Evolutionary conservation across 1,284 basidiomycete genomes (phyloP), one percentile per base, ranked within the genome.

Genomic region (Cutaneotrichosporon sp.): DNA sequence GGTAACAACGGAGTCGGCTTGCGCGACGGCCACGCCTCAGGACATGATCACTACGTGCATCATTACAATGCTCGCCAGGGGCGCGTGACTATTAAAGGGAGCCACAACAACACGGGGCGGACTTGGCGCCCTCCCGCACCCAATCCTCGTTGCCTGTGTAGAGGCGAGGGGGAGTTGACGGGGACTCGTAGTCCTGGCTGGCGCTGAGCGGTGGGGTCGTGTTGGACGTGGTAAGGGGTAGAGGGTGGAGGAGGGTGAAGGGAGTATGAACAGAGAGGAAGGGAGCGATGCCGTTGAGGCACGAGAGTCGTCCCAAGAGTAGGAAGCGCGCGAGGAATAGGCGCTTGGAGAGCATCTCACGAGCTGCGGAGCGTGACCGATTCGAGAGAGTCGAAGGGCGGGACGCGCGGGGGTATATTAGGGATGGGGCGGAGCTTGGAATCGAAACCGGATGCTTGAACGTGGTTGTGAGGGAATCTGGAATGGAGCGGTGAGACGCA

Each of bases 111-210:
- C 38, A 47, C 36, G 38, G 34, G 47, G 30, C 56, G 47, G 16
- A 59, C 34, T 6, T 63, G 75, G 70, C 71, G 75, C 75, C 75
- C 75, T 76, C 73, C 71, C 72, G 73, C 71, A 71, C 71, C 70
- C 73, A 73, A 72, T 34, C 66, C 72, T 69, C 65, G 58, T 52
- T 49, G 53, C 36, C 58, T 60, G 56, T 22, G 63, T 4, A 56
- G 18, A 46, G 60, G 38, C 47, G 56, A 63, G 55, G 70, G 61
- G 69, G 72, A 66, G 70, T 70, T 68, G 61, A 73, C 70, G 71
- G 69, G 72, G 73, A 74, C 61, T 61, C 49, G 65, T 60, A 61
- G 66, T 61, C 60, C 64, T 61, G 64, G 57, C 53, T 63, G 64
- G 69, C 62, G 66, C 59, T 26, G 65, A 32, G 62, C 59, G 63